Base-by-base conservation (phyloP, 164 flowering plant genomes). In the Nymphaea colorata region DNA sequence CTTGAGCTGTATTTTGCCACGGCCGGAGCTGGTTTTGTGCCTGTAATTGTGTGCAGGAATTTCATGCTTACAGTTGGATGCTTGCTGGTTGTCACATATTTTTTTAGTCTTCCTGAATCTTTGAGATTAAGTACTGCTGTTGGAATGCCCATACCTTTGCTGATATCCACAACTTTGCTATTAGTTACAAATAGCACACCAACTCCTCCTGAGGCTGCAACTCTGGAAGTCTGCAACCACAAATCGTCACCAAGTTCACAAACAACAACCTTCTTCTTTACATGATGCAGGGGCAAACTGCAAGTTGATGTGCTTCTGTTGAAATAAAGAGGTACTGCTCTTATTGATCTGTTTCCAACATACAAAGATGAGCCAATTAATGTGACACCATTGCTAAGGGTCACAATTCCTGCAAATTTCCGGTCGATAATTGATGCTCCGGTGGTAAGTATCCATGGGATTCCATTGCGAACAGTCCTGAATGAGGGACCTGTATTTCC, bases 381-480 rank as follows among this genome's bases (percentile, higher is more conserved):
- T 44, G 70, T 61, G 2, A 62, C 1, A 5, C 85, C 86, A 62
- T 79, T 79, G 4, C 87, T 85, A 0, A 85, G 79, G 2, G 79
- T 77, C 59, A 82, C 41, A 0, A 72, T 76, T 15, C 81, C 85
- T 0, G 67, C 70, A 10, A 82, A 74, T 3, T 64, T 43, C 0
- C 84, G 79, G 41, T 85, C 89, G 2, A 80, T 68, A 1, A 79
- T 72, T 44, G 84, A 77, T 1, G 89, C 84, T 0, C 77, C 85
- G 2, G 80, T 83, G 0, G 83, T 79, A 57, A 81, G 14, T 4
- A 69, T 68, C 89, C 89, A 83, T 4, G 87, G 87, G 17, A 59
- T 68, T 2, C 85, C 84, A 62, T 82, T 83, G 68, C 70, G 78
- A 25, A 80, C 42, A 14, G 67, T 47, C 8, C 64, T 72, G 2